Base-by-base conservation (phyloP, 768 basidiomycete genomes). In the Leccinum variicolor region DNA sequence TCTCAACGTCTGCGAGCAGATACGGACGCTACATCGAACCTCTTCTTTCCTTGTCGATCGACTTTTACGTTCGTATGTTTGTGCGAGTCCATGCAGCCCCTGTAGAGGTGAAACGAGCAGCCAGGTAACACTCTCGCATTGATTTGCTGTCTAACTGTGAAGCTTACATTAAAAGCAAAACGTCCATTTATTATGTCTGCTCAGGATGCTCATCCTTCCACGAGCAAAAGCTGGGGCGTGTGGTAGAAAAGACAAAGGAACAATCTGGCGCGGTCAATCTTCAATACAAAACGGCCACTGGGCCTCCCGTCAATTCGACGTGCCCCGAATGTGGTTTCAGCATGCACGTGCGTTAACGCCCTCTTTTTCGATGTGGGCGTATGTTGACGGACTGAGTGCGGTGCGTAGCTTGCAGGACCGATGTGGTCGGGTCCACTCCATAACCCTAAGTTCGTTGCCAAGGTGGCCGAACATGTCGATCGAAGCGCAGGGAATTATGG, bases 351-450 rank as follows among this genome's bases (percentile, higher is more conserved):
- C 17, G 66, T 68, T 52, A 53, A 83, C n/a, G n/a, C 23, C 17
- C 19, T n/a, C 2, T 29, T 50, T 25, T 46, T 48, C 46, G 23
- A 7, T 48, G 3, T 45, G 14, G n/a, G 21, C 8, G 28, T 33
- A 17, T 21, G 28, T 21, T 25, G 45, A 57, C 13, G 43, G 19
- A 15, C 14, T 48, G 15, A 28, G 14, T 6, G 23, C 29, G 50
- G 41, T 14, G 28, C 50, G 43, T 60, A 96, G 93, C 69, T 94
- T 34, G 92, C 90, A 19, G 97, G 97, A 2, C 97, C 97, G 0
- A 95, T 99, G 91, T 98, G 97, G 97, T 86, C 89, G 6, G 94
- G 89, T 1, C 84, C 88, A 1, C 73, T 99, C 23, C 97, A 99
- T 66, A 82, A 94, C 67, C 63, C 75, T 2, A 77, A 76, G 6